These are phyloP conservation scores for Thelephora terrestris DNA, from an alignment of 1,284 basidiomycete genomes.

Conservation along the genomic window DNA sequence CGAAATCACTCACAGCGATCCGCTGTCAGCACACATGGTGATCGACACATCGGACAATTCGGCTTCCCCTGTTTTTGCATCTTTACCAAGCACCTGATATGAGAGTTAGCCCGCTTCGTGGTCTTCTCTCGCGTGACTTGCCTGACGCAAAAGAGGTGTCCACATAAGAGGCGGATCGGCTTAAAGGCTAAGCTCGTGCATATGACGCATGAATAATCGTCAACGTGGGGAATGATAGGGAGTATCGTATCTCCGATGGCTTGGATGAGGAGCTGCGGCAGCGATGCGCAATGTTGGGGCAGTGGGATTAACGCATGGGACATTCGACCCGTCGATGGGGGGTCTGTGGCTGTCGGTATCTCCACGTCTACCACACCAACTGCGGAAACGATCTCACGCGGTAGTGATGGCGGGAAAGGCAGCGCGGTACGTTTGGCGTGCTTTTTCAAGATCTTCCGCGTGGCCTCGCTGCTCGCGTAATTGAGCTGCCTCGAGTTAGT, in stretches of 20 bases:
- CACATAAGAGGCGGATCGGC: slow-evolving; percentile 76
- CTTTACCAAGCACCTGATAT: slow-evolving; percentile 73
- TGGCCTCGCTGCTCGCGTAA: slow-evolving; percentile 81
- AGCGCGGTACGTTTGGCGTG: slow-evolving; percentile 82
- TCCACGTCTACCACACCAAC: not conserved
- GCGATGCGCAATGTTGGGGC: slow-evolving; percentile 24
- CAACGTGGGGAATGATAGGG: slow-evolving; percentile 76
- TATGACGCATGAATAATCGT: slow-evolving; percentile 70
- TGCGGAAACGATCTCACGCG: slow-evolving; percentile 15
- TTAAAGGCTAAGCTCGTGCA: slow-evolving; percentile 83
- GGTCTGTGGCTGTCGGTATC: slow-evolving; percentile 5
- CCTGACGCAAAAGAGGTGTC: slow-evolving; percentile 88
- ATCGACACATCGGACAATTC: slow-evolving; percentile 83
- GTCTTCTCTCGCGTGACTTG: slow-evolving; percentile 15
- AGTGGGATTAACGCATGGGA: slow-evolving; percentile 4
- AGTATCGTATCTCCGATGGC: slow-evolving; percentile 79
- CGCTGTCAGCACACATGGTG: slow-evolving; percentile 66
- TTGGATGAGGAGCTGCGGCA: slow-evolving; percentile 77
- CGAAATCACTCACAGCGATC: slow-evolving; percentile 49
- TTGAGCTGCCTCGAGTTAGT: slow-evolving; percentile 45
- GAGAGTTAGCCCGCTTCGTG: not conserved
- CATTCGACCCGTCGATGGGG: slow-evolving; percentile 8
- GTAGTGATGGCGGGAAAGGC: slow-evolving; percentile 31
- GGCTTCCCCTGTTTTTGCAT: slow-evolving; percentile 80
- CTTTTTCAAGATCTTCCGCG: slow-evolving; percentile 88